Evolutionary conservation across 768 basidiomycete species (phyloP).

Genomic region (Grammothele lineata): DNA sequence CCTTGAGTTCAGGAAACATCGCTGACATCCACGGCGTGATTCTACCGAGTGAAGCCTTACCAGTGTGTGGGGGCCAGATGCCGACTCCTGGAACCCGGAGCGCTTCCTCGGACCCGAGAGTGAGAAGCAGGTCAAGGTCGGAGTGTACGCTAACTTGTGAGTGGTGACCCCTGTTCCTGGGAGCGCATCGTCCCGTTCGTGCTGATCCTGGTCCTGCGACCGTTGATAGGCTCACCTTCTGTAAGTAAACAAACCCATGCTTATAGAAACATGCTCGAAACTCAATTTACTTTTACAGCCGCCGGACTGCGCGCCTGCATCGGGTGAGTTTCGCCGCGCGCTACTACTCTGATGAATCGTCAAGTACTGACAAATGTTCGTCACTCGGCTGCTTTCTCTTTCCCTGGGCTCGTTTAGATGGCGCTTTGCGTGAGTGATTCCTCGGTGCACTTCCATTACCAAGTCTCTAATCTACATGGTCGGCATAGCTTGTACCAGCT

Average conservation of each 20-base stretch:
- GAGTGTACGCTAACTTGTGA: conserved; percentile 15
- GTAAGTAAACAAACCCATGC: not conserved
- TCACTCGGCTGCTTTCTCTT: not conserved
- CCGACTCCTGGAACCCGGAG: conserved; percentile 13
- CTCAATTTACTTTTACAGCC: not conserved
- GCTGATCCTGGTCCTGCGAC: too few relatives aligned
- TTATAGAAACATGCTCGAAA: too few relatives aligned
- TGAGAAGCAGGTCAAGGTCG: conserved; percentile 9
- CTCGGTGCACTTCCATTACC: not conserved
- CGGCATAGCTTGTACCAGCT: conserved; percentile 26
- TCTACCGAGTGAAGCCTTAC: not conserved
- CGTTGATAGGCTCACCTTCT: conserved; percentile 10
- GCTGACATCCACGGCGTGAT: not conserved
- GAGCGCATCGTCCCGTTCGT: too few relatives aligned
- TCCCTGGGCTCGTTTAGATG: too few relatives aligned
- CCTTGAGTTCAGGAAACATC: not conserved
- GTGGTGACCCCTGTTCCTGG: too few relatives aligned
- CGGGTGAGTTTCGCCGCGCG: conserved; percentile 1
- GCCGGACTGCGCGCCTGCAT: conserved; percentile 13
- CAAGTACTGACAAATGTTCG: not conserved
- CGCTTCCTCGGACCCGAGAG: conserved; percentile 3
- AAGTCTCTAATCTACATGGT: not conserved
- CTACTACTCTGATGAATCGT: too few relatives aligned
- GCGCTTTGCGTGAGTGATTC: conserved; percentile 11
- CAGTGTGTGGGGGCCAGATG: conserved; percentile 13